Conservation (phyloP, 2,329 filamentous ascomycete genomes). For the Fonsecaea monophora region DNA sequence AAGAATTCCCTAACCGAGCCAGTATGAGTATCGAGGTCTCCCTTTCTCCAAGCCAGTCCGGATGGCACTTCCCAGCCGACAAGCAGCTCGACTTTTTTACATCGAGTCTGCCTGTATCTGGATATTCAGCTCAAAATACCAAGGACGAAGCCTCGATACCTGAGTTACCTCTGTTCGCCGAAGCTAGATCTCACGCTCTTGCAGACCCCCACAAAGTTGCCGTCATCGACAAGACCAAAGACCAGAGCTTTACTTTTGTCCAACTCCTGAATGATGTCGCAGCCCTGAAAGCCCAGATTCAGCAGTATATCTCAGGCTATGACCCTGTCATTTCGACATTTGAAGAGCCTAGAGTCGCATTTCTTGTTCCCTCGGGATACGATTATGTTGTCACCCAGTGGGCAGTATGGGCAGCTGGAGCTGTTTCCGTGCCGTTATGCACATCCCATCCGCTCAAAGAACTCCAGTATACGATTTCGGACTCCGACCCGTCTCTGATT, state of each 20-base stretch:
- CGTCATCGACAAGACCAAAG: conserved; percentile 49
- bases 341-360: conserved; percentile 66
- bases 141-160: conserved; percentile 22
- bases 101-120: neutral
- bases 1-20: conserved; percentile 1
- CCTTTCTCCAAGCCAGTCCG: conserved; percentile 17
- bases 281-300: conserved; percentile 46
- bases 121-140: conserved; percentile 7
- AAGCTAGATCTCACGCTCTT: conserved; percentile 47
- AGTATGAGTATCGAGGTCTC: conserved; percentile 27
- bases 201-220: conserved; percentile 47
- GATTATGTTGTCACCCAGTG: conserved; percentile 85
- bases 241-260: conserved; percentile 49
- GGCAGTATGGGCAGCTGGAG: conserved; percentile 54
- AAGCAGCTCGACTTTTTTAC: conserved; percentile 14
- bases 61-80: conserved; percentile 17
- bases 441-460: conserved; percentile 52
- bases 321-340: neutral
- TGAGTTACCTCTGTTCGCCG: conserved; percentile 49
- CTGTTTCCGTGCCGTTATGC: conserved; percentile 53
- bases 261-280: conserved; percentile 51
- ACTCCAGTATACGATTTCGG: conserved; percentile 51
- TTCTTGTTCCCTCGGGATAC: conserved; percentile 94
- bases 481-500: conserved; percentile 52
- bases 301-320: conserved; percentile 42